Base-by-base conservation (phyloP, 2,329 filamentous ascomycete genomes). In the Beauveria pseudobassiana region DNA sequence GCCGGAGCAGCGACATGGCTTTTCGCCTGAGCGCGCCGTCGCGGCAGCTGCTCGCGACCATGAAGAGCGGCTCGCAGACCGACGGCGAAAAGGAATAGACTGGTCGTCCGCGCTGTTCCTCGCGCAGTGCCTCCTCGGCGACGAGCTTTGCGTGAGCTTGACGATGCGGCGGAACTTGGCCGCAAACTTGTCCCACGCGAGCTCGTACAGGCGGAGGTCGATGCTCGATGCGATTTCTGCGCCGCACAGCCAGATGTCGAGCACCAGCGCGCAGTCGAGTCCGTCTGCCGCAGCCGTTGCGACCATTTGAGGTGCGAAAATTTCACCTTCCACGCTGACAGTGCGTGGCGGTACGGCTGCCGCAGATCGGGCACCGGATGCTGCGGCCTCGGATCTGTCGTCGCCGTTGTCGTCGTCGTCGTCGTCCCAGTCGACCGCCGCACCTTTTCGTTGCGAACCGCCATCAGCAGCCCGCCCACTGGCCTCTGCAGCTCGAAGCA, bases 341-440 rank as follows among this genome's bases (percentile, higher is more conserved):
- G 48, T 5, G 61, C 61, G 24, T 58, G 48, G 12, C 61, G 61
- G 28, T 52, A 58, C 5, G 54, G 53, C 20, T 52, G 53, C 5
- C 61, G 53, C 16, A 46, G 40, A 12, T 62, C 61, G 4, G 34
- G 30, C 18, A 46, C 20, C 3, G 61, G 52, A 16, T 38, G 34
- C 34, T 38, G 34, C 34, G 34, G 34, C 34, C 34, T 38, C 34
- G 5, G 14, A 16, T 38, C 34, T 18, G 26, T 5, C 9, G 28
- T 16, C 26, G 49, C 26, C 18, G 16, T 28, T 10, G 49, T 12
- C 42, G 18, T 20, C 3, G 42, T 20, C 42, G n/a, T 10, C 42
- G 42, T 18, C 45, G 20, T 71, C 69, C 22, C 22, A 24, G 70
- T 68, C 59, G 63, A 57, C 57, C 63, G 45, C 24, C 56, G 49